These are phyloP conservation scores for Suhomyces guaymorum DNA, from an alignment of 1,139 yeast species.

Conservation along the genomic window DNA sequence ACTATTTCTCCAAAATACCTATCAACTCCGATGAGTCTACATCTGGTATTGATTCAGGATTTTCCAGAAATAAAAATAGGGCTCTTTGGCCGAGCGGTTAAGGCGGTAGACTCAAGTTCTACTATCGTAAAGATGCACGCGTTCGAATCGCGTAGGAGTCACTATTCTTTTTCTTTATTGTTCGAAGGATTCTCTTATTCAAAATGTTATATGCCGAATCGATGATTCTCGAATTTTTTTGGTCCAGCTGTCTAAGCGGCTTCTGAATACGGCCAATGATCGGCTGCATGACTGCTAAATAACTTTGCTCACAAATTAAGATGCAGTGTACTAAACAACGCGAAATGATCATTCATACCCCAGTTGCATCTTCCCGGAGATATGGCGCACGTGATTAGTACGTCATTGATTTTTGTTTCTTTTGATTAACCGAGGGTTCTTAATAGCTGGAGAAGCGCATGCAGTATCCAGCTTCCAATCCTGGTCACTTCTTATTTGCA, in stretches of 20 bases:
- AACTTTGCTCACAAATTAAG: no score
- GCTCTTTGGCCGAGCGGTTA: constrained; percentile 15
- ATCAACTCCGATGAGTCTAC: no score
- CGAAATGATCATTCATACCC: background rate
- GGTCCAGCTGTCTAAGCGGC: no score
- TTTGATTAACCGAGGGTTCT: constrained; percentile 7
- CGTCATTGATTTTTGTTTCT: constrained; percentile 5
- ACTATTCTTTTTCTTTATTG: constrained; percentile 2
- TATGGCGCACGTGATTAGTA: constrained; percentile 4
- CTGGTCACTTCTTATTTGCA: constrained; percentile 1
- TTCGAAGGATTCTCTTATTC: no score
- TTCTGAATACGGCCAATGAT: no score
- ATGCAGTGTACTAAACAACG: no score
- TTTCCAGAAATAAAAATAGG: no score
- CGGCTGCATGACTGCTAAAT: no score
- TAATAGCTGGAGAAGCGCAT: background rate
- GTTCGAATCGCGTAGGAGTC: constrained; percentile 15
- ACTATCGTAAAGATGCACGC: constrained; percentile 14
- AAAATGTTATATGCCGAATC: no score
- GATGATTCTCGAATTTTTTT: no score
- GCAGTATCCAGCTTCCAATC: constrained; percentile 3
- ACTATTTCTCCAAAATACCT: no score
- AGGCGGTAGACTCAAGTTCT: constrained; percentile 15
- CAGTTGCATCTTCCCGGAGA: background rate
- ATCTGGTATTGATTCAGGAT: no score